Evolutionary conservation across 2,329 filamentous ascomycete species (phyloP).

Genomic region (Aurifilum marmelostoma): DNA sequence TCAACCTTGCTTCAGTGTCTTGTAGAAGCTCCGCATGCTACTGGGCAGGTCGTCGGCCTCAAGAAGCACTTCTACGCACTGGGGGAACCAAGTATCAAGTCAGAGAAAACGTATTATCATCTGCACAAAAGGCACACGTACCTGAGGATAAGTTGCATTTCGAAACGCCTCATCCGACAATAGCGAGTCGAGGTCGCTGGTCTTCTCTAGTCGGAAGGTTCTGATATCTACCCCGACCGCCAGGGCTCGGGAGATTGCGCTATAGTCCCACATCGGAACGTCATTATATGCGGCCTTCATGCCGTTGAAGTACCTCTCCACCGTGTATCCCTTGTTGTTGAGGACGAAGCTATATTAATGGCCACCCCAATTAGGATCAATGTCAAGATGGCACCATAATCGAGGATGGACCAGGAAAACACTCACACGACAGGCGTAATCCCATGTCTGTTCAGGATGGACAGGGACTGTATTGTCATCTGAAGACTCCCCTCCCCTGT

Average conservation of each 20-base stretch:
- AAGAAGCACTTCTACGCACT: neutral
- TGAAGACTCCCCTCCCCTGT: constrained; percentile 36
- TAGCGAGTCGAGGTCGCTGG: neutral
- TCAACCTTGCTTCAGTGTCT: neutral
- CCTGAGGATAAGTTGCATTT: neutral
- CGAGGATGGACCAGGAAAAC: neutral
- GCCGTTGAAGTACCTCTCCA: constrained; percentile 31
- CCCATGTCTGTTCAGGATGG: constrained; percentile 28
- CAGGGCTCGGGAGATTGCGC: neutral
- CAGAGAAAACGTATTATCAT: no score
- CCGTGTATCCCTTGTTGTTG: constrained; percentile 33
- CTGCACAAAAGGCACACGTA: neutral
- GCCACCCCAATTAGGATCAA: neutral
- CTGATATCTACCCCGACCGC: neutral
- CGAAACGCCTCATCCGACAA: neutral
- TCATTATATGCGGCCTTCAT: constrained; percentile 29
- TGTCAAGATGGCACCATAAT: neutral
- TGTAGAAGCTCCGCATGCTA: neutral
- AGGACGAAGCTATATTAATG: constrained; percentile 8
- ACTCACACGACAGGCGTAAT: constrained; percentile 29
- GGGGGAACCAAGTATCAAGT: neutral
- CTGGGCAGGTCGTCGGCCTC: neutral
- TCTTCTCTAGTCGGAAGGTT: neutral
- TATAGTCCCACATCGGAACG: constrained; percentile 31
- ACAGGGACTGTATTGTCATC: constrained; percentile 30